Evolutionary conservation across 306 rosid genomes (phyloP).

Genomic region (Prunus dulcis): DNA sequence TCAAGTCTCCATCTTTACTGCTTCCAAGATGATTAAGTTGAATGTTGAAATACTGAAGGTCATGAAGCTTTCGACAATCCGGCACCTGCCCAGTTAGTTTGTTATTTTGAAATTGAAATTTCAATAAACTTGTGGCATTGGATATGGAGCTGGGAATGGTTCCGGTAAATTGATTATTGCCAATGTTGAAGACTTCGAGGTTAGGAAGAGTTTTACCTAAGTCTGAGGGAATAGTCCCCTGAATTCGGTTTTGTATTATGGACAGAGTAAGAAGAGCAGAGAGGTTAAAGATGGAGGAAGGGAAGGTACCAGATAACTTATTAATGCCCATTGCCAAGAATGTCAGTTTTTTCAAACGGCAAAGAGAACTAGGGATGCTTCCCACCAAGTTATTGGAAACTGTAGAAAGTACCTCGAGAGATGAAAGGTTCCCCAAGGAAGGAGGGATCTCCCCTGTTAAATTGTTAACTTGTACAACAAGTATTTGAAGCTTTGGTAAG

Average conservation of each 20-base stretch:
- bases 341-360: not conserved
- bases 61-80: not conserved
- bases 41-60: not conserved
- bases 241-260: fast-evolving
- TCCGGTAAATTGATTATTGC: not conserved
- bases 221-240: not conserved
- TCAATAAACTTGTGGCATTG: not conserved
- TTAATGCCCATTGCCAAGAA: not conserved
- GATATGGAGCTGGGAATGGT: not conserved
- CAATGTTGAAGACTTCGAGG: fast-evolving
- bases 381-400: fast-evolving
- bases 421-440: not conserved
- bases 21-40: not conserved
- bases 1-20: not conserved
- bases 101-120: fast-evolving
- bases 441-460: not conserved
- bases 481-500: not conserved
- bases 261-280: not conserved
- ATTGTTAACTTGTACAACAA: not conserved
- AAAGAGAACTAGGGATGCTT: not conserved
- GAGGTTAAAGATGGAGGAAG: not conserved
- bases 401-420: not conserved
- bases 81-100: not conserved
- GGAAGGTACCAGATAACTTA: not conserved
- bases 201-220: not conserved